These are phyloP conservation scores for Colletotrichum spinosum DNA, from an alignment of 2,329 filamentous ascomycete genomes.

Conservation along the genomic window DNA sequence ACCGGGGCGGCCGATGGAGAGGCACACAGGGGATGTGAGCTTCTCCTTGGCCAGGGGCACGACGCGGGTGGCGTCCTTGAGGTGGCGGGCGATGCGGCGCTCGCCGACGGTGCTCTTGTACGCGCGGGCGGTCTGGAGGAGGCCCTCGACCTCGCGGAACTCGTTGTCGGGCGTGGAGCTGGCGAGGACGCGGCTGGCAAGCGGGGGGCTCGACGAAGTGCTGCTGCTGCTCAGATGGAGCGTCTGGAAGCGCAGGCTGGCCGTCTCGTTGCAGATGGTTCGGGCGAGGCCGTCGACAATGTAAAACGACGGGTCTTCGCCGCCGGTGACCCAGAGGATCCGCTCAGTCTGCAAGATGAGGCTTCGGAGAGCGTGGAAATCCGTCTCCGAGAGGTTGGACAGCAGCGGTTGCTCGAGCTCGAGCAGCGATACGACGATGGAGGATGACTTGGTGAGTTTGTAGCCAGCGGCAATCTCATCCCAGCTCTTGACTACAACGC, in stretches of 20 bases:
- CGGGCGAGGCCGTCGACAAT: constrained; percentile 18
- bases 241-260: constrained; percentile 6
- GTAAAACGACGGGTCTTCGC: constrained; percentile 18
- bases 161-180: constrained; percentile 2
- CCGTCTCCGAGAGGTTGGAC: neutral
- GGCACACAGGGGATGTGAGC: constrained; percentile 42
- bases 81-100: constrained; percentile 29
- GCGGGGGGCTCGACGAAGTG: neutral
- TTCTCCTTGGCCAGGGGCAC: neutral
- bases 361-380: neutral
- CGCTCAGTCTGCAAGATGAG: constrained; percentile 1
- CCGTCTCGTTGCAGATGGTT: constrained; percentile 14
- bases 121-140: constrained; percentile 40
- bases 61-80: constrained; percentile 35
- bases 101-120: constrained; percentile 37
- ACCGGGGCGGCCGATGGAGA: neutral
- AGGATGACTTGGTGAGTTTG: neutral
- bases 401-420: constrained; percentile 17
- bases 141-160: constrained; percentile 6
- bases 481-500: constrained; percentile 2
- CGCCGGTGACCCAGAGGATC: constrained; percentile 27
- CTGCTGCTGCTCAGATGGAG: constrained; percentile 20
- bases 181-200: neutral
- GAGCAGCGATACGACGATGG: constrained; percentile 1
- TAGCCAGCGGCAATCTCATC: neutral